These are phyloP conservation scores for Trichoderma parareesei DNA, from an alignment of 495 filamentous ascomycete species.

Conservation along the genomic window DNA sequence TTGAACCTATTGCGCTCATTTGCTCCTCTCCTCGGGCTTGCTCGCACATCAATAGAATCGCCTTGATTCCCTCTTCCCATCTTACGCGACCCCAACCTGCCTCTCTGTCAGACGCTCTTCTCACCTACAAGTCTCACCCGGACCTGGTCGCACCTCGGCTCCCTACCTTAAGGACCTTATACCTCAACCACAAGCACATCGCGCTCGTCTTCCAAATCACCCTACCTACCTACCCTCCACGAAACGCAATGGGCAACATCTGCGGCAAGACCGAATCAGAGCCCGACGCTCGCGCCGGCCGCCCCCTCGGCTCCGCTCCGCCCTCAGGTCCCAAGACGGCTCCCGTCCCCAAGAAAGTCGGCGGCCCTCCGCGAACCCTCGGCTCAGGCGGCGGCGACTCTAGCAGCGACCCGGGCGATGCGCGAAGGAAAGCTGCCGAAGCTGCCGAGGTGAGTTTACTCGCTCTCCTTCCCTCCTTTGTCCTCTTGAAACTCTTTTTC, in stretches of 20 bases:
- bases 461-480: too few relatives aligned
- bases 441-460: conserved; percentile 55
- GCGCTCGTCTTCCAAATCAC: not conserved
- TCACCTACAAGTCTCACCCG: too few relatives aligned
- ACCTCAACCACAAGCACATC: not conserved
- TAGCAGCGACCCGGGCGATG: conserved; percentile 36
- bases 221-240: conserved; percentile 4
- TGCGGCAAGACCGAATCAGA: conserved; percentile 59
- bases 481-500: too few relatives aligned
- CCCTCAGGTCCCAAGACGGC: conserved; percentile 17
- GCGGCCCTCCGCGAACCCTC: conserved; percentile 48
- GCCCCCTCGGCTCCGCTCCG: conserved; percentile 49
- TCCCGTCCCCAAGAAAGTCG: conserved; percentile 29
- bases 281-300: conserved; percentile 55
- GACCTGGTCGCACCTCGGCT: too few relatives aligned
- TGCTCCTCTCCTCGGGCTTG: too few relatives aligned
- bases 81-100: too few relatives aligned
- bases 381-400: conserved; percentile 27
- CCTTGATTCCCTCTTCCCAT: too few relatives aligned
- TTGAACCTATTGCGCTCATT: too few relatives aligned
- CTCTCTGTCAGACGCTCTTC: too few relatives aligned
- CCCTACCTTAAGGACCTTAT: too few relatives aligned
- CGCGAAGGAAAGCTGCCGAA: conserved; percentile 51
- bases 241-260: conserved; percentile 58
- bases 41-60: too few relatives aligned